phyloP scores from a whole-genome alignment of 2,329 filamentous ascomycete genomes.

The Fusarium sp. region DNA sequence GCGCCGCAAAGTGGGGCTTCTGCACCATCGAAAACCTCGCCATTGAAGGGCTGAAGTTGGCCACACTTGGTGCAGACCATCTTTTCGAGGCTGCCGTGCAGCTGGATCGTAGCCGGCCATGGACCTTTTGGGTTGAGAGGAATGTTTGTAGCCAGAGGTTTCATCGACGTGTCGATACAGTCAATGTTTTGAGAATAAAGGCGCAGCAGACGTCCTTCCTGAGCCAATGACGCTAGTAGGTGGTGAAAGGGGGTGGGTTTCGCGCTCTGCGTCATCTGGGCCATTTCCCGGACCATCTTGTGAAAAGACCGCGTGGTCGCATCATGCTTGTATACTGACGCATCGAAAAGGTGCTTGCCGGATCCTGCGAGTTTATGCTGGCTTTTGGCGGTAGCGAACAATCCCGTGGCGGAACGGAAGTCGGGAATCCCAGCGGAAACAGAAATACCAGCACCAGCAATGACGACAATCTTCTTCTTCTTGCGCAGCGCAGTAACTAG shows the following conservation, averaged over 20 bases:
- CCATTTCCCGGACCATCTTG: slow-evolving; percentile 92
- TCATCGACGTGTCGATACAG: slow-evolving; percentile 87
- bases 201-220: slow-evolving; percentile 87
- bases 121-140: slow-evolving; percentile 86
- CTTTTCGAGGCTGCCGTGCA: slow-evolving; percentile 93
- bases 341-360: slow-evolving; percentile 96
- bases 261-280: slow-evolving; percentile 80
- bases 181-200: slow-evolving; percentile 98
- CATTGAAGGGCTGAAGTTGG: slow-evolving; percentile 80
- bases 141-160: slow-evolving; percentile 82
- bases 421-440: slow-evolving; percentile 97
- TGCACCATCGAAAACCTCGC: slow-evolving; percentile 84
- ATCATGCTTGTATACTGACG: slow-evolving; percentile 95
- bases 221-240: slow-evolving; percentile 87
- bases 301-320: slow-evolving; percentile 91
- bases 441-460: slow-evolving; percentile 96
- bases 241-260: slow-evolving; percentile 92
- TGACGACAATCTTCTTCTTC: slow-evolving; percentile 96
- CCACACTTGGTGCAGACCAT: slow-evolving; percentile 98
- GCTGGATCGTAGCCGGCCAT: slow-evolving; percentile 93
- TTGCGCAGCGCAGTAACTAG: slow-evolving; percentile 82
- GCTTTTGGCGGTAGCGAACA: slow-evolving; percentile 86
- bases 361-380: slow-evolving; percentile 91
- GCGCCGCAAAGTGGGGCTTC: slow-evolving; percentile 82
- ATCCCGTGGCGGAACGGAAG: slow-evolving; percentile 90